These are phyloP conservation scores for Podospora comata DNA, from an alignment of 495 filamentous ascomycete species.

Conservation along the genomic window DNA sequence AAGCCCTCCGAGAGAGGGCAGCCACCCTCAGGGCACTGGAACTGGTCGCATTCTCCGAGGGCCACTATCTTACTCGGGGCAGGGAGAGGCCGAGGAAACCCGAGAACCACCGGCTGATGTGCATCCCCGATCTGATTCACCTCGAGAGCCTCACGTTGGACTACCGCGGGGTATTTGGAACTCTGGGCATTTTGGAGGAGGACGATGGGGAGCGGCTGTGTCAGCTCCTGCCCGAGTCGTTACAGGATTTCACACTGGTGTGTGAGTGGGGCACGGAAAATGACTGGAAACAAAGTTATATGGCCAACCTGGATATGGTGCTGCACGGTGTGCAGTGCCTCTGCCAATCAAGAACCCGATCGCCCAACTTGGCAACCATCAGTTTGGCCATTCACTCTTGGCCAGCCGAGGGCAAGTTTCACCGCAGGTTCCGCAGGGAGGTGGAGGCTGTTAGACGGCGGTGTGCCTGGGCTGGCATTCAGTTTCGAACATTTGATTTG, in stretches of 20 bases:
- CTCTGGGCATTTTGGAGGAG: slow-evolving; percentile 33
- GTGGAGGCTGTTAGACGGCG: slow-evolving; percentile 24
- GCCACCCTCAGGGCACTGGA: slow-evolving; percentile 28
- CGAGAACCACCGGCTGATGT: slow-evolving; percentile 35
- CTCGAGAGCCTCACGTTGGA: slow-evolving; percentile 32
- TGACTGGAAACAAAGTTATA: slow-evolving; percentile 37
- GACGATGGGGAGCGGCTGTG: slow-evolving; percentile 37
- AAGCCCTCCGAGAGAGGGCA: slow-evolving; percentile 26
- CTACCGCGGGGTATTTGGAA: slow-evolving; percentile 36
- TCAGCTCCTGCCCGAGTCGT: slow-evolving; percentile 27
- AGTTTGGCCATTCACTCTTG: slow-evolving; percentile 37
- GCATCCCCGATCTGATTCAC: slow-evolving; percentile 28
- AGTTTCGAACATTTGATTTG: slow-evolving; percentile 34
- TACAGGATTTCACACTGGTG: slow-evolving; percentile 33
- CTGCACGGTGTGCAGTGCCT: slow-evolving; percentile 33
- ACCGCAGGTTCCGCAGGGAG: slow-evolving; percentile 32
- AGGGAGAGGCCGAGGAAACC: slow-evolving; percentile 34
- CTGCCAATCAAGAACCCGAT: slow-evolving; percentile 18
- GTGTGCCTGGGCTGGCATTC: slow-evolving; percentile 29
- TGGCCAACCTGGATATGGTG: slow-evolving; percentile 35
- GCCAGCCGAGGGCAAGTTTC: slow-evolving; percentile 34
- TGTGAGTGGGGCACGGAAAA: slow-evolving; percentile 35
- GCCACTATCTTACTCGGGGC: slow-evolving; percentile 36
- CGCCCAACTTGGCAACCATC: slow-evolving; percentile 26
- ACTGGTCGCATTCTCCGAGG: slow-evolving; percentile 30